Evolutionary conservation across 768 basidiomycete species (phyloP), one percentile per base, ranked within the genome.

Genomic region (Lanmaoa rubissima): DNA sequence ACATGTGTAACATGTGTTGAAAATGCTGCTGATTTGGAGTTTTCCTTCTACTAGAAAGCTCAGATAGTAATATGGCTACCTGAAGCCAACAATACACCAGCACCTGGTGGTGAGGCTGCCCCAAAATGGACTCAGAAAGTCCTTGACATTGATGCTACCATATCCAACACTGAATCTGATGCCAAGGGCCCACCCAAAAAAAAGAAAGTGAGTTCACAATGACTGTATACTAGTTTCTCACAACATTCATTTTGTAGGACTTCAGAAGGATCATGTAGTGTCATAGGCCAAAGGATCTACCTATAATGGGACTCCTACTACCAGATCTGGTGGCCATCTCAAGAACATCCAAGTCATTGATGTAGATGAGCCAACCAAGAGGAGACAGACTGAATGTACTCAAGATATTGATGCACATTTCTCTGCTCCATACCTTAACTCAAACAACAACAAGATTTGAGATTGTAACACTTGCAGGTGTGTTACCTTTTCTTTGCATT

Each of bases 41-140:
- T 51, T 5, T 45, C 44, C n/a, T 52, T 38, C 43, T 38, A 57
- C 6, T 3, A 10, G 7, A 35, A 41, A 9, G 44, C 44, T 5
- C 55, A 57, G 17, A 16, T 16, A 34, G 55, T 32, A 17, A 50
- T 2, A 5, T 1, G 69, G 74, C 12, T 32, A 34, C 28, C 39
- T 41, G 8, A 8, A 34, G 50, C 13, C 2, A 3, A 28, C 17
- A 28, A 39, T 28, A n/a, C 48, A 49, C 24, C 12, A 5, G 36
- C 36, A 49, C 24, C 48, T 49, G 48, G 16, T 8, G 11, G 48
- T 7, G 8, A 49, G 28, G 48, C 35, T 36, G 48, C 36, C 21
- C 21, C 48, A 49, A 49, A 36, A 49, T 17, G 4, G 24, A 26
- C 21, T 38, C 24, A 2, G 9, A 28, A 49, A 49, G 48, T 49